phyloP scores from a whole-genome alignment of 176 grass and related monocot species.

The Zea mays region DNA sequence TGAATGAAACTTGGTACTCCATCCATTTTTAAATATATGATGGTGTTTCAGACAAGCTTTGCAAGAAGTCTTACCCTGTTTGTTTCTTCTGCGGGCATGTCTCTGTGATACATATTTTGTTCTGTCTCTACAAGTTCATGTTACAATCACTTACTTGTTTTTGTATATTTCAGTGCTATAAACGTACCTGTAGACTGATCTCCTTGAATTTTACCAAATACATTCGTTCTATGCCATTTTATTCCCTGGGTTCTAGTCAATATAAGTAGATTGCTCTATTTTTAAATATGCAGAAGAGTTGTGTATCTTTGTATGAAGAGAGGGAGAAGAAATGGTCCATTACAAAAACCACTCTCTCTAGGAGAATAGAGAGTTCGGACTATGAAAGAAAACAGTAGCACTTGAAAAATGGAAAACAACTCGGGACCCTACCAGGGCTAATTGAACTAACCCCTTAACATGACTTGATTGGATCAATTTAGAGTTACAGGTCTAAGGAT shows the following conservation, averaged over 20 bases:
- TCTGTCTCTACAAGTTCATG: slow-evolving; percentile 9
- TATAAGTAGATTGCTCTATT: not conserved
- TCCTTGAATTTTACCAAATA: not conserved
- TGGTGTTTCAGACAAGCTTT: not conserved
- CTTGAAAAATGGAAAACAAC: not conserved
- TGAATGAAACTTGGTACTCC: not conserved
- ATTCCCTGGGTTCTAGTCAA: slow-evolving; percentile 5
- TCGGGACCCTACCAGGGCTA: not conserved
- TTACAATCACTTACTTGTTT: not conserved
- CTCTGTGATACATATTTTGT: not conserved
- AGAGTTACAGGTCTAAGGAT: slow-evolving; percentile 2
- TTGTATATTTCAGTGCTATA: not conserved
- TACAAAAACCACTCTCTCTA: not conserved
- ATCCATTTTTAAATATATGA: not conserved
- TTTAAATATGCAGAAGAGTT: not conserved
- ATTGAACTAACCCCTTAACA: not conserved
- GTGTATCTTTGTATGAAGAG: not conserved
- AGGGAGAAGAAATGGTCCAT: not conserved
- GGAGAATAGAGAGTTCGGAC: not conserved
- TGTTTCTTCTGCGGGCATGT: not conserved
- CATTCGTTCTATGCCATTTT: slow-evolving; percentile 18
- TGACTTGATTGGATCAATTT: not conserved
- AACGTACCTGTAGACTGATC: not conserved
- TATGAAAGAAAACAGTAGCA: not conserved
- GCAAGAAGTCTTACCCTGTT: not conserved